phyloP scores from a whole-genome alignment of 2,329 filamentous ascomycete genomes.

The Alternaria atra region DNA sequence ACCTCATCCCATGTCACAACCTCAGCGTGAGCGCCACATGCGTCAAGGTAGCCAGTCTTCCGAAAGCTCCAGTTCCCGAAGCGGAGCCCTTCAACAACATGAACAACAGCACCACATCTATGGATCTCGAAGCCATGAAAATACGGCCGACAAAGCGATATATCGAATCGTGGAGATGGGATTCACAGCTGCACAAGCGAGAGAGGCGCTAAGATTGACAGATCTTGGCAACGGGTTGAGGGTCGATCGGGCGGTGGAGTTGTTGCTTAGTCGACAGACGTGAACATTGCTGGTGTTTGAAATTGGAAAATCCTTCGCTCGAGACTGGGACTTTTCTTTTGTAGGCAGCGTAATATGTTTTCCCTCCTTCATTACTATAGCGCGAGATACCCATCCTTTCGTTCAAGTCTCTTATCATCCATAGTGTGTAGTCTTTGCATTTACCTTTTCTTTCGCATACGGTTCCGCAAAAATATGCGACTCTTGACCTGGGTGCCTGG shows the following conservation, averaged over 20 bases:
- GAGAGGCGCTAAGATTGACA: slow-evolving; percentile 66
- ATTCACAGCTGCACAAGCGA: slow-evolving; percentile 64
- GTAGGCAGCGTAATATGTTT: not conserved
- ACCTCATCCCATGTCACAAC: slow-evolving; percentile 12
- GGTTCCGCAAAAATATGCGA: not conserved
- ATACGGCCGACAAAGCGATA: slow-evolving; percentile 66
- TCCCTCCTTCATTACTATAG: not conserved
- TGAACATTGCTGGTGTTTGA: not conserved
- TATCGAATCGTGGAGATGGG: slow-evolving; percentile 67
- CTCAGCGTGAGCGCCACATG: not conserved
- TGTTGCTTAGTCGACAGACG: slow-evolving; percentile 53
- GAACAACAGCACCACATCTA: slow-evolving; percentile 42
- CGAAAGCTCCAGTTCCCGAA: slow-evolving; percentile 19
- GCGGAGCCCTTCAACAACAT: slow-evolving; percentile 39
- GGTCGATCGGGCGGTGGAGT: slow-evolving; percentile 65
- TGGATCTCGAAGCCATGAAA: slow-evolving; percentile 52
- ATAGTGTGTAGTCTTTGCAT: not conserved
- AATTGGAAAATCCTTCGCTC: not conserved
- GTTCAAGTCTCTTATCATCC: not conserved
- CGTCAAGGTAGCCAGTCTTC: slow-evolving; percentile 10
- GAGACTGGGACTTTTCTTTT: not conserved
- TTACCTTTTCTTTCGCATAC: not conserved
- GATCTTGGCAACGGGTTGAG: slow-evolving; percentile 68
- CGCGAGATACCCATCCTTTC: slow-evolving; percentile 9
- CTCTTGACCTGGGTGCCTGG: not conserved